Conservation (phyloP, 106 monocot genomes). For the Hemerocallis citrina region DNA sequence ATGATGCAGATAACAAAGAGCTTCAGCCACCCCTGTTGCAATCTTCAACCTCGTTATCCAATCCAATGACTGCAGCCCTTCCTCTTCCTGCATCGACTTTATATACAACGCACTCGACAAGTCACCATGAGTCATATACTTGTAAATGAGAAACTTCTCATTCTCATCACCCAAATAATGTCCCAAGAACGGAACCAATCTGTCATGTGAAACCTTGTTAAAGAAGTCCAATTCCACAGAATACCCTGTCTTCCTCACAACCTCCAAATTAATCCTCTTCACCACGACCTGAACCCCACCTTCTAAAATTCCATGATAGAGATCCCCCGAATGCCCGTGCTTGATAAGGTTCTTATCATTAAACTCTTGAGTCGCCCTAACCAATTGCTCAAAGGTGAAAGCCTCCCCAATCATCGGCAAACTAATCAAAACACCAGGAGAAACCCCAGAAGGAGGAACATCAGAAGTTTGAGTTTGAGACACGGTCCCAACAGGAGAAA, state of each 20-base stretch:
- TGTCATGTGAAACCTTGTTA: slow-evolving; percentile 39
- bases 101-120: slow-evolving; percentile 45
- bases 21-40: slow-evolving; percentile 74
- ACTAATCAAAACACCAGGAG: slow-evolving; percentile 19
- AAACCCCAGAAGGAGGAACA: slow-evolving; percentile 11
- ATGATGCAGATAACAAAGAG: slow-evolving; percentile 71
- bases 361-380: slow-evolving; percentile 47
- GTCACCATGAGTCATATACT: slow-evolving; percentile 60
- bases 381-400: slow-evolving; percentile 53
- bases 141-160: slow-evolving; percentile 85
- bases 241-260: slow-evolving; percentile 44
- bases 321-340: slow-evolving; percentile 74
- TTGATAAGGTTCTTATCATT: slow-evolving; percentile 65
- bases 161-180: slow-evolving; percentile 63
- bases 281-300: slow-evolving; percentile 51
- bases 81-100: slow-evolving; percentile 46
- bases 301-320: slow-evolving; percentile 54
- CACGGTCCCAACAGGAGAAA: slow-evolving; percentile 5
- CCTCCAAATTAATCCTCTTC: slow-evolving; percentile 47
- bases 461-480: not conserved
- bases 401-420: slow-evolving; percentile 59
- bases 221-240: slow-evolving; percentile 68
- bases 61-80: slow-evolving; percentile 69
- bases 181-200: slow-evolving; percentile 69
- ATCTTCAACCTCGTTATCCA: slow-evolving; percentile 94